Base-by-base conservation (phyloP, 345 rosid genomes). In the Arabis alpina region DNA sequence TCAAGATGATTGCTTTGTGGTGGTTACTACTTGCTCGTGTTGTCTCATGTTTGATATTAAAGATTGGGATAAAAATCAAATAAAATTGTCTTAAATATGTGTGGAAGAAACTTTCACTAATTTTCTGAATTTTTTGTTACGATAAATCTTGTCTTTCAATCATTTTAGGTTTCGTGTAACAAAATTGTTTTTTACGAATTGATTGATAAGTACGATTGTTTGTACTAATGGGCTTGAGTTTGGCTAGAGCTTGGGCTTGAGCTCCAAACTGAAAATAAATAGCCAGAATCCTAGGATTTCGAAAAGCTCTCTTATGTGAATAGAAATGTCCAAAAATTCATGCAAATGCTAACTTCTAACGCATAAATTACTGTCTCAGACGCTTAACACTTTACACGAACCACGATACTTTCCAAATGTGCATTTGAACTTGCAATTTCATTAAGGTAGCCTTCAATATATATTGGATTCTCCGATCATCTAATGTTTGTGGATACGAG, bases 1-100 rank as follows among this genome's bases (percentile, higher is more conserved):
- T 34, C 37, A 34, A 34, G 77, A 73, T 73, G 72, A 66, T 51
- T 58, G 48, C 60, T 66, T 51, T 74, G 68, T 74, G 73, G 77
- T 74, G 48, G 54, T 47, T 49, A 73, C 43, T 65, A n/a, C 71
- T 40, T 65, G 66, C 72, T 14, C 49, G 58, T 12, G 43, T 30
- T 32, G 67, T 66, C 61, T 73, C 67, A 3, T 59, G 32, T 59
- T 73, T 66, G 54, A 51, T 41, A 58, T 27, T 10, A 40, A 41
- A 41, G 54, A 25, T 59, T 58, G 40, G 14, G 66, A 58, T 58
- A 23, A 9, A 37, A 8, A n/a, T 12, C 24, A 8, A 23, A 36
- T 9, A 32, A 28, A 10, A 62, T 30, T 32, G 42, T 32, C 11
- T 10, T 45, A 47, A 27, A 54, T 64, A 56, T 41, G 61, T 69